Percentiles rank a stretch among this genome's conserved stretches.
Evolutionary conservation across 202 grass and related monocot species (phyloP).

Genomic region (Setaria italica): DNA sequence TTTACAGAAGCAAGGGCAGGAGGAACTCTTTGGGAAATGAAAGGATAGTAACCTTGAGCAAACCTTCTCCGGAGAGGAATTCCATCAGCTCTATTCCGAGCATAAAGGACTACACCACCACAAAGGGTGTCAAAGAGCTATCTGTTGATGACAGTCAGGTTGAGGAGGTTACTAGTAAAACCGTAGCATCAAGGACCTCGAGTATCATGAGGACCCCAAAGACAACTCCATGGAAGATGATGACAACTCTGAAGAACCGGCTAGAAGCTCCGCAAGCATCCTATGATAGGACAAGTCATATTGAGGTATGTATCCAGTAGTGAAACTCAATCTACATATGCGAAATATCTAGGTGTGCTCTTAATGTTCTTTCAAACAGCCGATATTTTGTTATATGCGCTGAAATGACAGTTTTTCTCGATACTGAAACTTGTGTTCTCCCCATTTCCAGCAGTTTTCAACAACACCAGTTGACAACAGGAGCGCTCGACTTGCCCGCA

Average conservation of each 20-base stretch:
- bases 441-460: slow-evolving; percentile 28
- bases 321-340: too few species aligned
- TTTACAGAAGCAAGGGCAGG: slow-evolving; percentile 52
- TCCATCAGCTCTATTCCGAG: slow-evolving; percentile 51
- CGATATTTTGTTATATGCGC: neutral
- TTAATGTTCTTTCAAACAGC: neutral
- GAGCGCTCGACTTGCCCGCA: slow-evolving; percentile 28
- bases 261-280: slow-evolving; percentile 56
- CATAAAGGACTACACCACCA: slow-evolving; percentile 57
- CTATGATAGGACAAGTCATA: slow-evolving; percentile 41
- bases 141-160: slow-evolving; percentile 50
- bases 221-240: slow-evolving; percentile 52
- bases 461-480: slow-evolving; percentile 38
- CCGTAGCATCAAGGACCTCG: slow-evolving; percentile 44
- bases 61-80: slow-evolving; percentile 47
- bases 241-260: slow-evolving; percentile 41
- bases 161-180: slow-evolving; percentile 55
- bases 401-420: neutral
- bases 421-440: neutral
- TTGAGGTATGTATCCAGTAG: slow-evolving; percentile 46
- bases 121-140: slow-evolving; percentile 54
- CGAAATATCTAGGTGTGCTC: neutral
- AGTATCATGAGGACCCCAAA: slow-evolving; percentile 47
- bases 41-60: slow-evolving; percentile 52
- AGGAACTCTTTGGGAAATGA: slow-evolving; percentile 67